Base-by-base conservation (phyloP, 176 grass and related monocot species). In the Alopecurus myosuroides region DNA sequence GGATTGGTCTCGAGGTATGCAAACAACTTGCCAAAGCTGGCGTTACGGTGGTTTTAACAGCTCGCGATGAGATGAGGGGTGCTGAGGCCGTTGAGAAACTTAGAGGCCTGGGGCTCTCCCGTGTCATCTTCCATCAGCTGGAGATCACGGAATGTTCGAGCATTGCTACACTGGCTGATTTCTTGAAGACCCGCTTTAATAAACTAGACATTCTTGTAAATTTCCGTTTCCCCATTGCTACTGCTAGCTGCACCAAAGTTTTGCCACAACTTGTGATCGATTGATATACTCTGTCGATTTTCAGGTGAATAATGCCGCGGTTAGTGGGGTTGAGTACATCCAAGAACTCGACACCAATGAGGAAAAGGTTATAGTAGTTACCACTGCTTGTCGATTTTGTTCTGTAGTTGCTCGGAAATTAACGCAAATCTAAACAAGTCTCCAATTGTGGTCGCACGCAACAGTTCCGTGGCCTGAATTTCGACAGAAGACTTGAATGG, bases 1-100 rank as follows among this genome's bases (percentile, higher is more conserved):
- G 88, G 13, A 78, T 88, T 9, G 92, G 92, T 9, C 48, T 94
- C 0, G 88, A 83, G 41, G 78, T 88, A 74, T 94, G 92, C 57
- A 45, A 78, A 57, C 92, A 90, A 62, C 37, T 94, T 19, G 49
- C 70, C 33, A 18, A 40, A 20, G 64, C 70, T 22, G 89, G 88
- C 22, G n/a, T 88, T 60, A 74, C 36, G 7, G 88, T 94, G 5
- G 10, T 94, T 7, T 11, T 91, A 17, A 86, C 92, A 1, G 88
- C 88, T 1, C 86, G 88, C 22, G 74, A 88, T 41, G 88, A 88
- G 50, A 18, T n/a, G 49, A 91, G 71, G 35, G 92, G 92, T n/a
- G 19, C 53, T 0, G 81, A 7, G 17, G 88, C 88, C 15, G 78
- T 83, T 0, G 70, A 44, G 34, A 55, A 90, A 37, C 88, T 94